Percentiles rank a stretch among this genome's conserved stretches.
These are phyloP conservation scores for Hypoxylon sp. DNA, from an alignment of 2,329 filamentous ascomycete genomes.

Conservation along the genomic window DNA sequence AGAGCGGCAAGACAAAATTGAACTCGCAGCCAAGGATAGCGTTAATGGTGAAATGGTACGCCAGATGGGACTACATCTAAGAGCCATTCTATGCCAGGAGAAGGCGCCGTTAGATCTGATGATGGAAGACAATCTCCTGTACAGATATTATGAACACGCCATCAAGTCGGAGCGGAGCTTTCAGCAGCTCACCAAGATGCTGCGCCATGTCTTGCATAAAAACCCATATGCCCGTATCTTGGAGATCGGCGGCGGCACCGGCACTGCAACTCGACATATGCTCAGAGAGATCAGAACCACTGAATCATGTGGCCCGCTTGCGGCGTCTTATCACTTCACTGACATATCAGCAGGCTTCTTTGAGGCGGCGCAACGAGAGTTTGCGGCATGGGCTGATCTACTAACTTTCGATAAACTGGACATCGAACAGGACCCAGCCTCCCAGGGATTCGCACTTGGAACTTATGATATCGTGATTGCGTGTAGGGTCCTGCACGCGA, in stretches of 20 bases:
- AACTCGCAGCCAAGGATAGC: not conserved
- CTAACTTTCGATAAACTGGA: constrained; percentile 55
- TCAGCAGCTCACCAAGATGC: constrained; percentile 9
- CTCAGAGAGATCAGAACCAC: constrained; percentile 1
- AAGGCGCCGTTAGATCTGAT: not conserved
- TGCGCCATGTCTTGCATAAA: constrained; percentile 36
- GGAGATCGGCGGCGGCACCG: constrained; percentile 33
- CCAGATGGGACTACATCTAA: not conserved
- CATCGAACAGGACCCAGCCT: constrained; percentile 47
- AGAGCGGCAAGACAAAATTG: not conserved
- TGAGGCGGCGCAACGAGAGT: constrained; percentile 13
- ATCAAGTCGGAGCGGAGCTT: not conserved
- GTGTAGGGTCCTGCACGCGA: constrained; percentile 13
- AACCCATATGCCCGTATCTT: constrained; percentile 34
- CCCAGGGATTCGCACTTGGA: constrained; percentile 29
- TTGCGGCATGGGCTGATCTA: constrained; percentile 38
- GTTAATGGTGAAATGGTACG: not conserved
- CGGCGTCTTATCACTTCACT: constrained; percentile 13
- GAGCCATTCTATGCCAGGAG: not conserved
- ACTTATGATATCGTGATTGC: constrained; percentile 51
- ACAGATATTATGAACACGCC: not conserved
- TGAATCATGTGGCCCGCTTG: not conserved
- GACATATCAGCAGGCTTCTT: constrained; percentile 28
- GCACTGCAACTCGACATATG: constrained; percentile 22
- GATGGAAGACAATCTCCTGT: not conserved